These are phyloP conservation scores for Lichenothelia convexa DNA, from an alignment of 495 filamentous ascomycete species.

Conservation along the genomic window DNA sequence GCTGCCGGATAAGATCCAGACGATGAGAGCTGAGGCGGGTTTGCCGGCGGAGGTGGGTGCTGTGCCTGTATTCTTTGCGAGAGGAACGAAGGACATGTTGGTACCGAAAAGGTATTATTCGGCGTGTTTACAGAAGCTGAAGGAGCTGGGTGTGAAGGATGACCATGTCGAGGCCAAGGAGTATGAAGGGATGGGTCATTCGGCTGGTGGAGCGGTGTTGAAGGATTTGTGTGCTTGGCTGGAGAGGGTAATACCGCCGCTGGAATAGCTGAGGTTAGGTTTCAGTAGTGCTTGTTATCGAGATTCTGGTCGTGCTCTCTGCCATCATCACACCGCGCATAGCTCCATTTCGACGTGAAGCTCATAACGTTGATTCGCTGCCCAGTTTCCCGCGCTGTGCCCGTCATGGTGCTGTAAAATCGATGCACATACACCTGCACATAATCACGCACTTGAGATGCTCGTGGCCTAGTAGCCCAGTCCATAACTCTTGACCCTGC, in stretches of 20 bases:
- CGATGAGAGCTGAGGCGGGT: conserved; percentile 11
- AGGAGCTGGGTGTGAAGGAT: conserved; percentile 12
- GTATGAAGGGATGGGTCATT: conserved; percentile 20
- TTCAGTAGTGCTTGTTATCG: no score
- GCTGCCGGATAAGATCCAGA: conserved; percentile 9
- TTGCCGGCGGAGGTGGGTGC: conserved; percentile 14
- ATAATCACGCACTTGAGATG: no score
- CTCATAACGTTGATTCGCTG: no score
- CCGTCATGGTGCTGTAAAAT: no score
- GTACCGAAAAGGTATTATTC: conserved; percentile 16
- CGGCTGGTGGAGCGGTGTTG: conserved; percentile 10
- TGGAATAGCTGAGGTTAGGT: no score
- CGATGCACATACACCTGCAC: no score
- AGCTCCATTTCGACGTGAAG: no score
- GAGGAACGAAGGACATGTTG: conserved; percentile 17
- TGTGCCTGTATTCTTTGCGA: conserved; percentile 15
- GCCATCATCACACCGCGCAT: no score
- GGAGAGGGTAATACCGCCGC: conserved; percentile 13
- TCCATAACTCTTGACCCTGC: conserved; percentile 52
- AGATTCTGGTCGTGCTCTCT: no score
- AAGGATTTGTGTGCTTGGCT: conserved; percentile 17
- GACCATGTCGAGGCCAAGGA: conserved; percentile 13
- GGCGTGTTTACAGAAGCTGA: conserved; percentile 13
- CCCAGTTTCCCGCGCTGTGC: no score
- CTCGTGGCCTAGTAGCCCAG: neutral